These are phyloP conservation scores for Colletotrichum spinosum DNA, from an alignment of 2,329 filamentous ascomycete genomes.

Conservation along the genomic window DNA sequence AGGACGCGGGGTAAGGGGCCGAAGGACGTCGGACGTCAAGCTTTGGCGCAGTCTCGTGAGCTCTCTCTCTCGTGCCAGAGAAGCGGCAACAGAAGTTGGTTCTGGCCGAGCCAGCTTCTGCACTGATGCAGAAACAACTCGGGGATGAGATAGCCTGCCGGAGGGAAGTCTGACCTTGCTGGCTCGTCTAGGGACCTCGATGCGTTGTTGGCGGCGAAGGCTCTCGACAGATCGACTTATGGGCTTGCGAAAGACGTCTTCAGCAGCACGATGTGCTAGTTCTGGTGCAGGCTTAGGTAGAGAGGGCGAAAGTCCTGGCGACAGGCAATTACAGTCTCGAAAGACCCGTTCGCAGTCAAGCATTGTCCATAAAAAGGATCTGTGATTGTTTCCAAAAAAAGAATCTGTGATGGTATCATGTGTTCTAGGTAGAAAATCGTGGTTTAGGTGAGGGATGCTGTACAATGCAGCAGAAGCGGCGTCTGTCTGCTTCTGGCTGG, in stretches of 20 bases:
- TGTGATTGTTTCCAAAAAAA: slow-evolving; percentile 44
- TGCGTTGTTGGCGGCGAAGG: slow-evolving; percentile 50
- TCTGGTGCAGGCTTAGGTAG: slow-evolving; percentile 30
- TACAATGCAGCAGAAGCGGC: slow-evolving; percentile 4
- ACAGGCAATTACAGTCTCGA: slow-evolving; percentile 33
- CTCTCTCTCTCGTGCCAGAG: slow-evolving; percentile 7
- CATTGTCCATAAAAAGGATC: slow-evolving; percentile 49
- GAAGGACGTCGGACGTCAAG: slow-evolving; percentile 25
- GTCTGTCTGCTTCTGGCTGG: neutral
- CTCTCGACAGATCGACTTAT: slow-evolving; percentile 46
- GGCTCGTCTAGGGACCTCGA: slow-evolving; percentile 47
- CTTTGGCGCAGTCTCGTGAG: slow-evolving; percentile 18
- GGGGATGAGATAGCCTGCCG: slow-evolving; percentile 11
- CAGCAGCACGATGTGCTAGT: slow-evolving; percentile 44
- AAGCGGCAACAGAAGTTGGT: neutral
- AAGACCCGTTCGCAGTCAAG: slow-evolving; percentile 56
- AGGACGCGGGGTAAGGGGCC: slow-evolving; percentile 4
- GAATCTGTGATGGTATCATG: slow-evolving; percentile 35
- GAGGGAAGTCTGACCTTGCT: slow-evolving; percentile 49
- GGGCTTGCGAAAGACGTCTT: slow-evolving; percentile 47
- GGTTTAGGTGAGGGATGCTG: slow-evolving; percentile 28
- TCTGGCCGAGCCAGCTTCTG: neutral
- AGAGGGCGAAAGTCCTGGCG: slow-evolving; percentile 25
- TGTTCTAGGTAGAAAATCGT: slow-evolving; percentile 34
- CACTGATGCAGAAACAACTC: neutral